phyloP scores from a whole-genome alignment of 805 yeast species.

The Ogataea ramenticola region DNA sequence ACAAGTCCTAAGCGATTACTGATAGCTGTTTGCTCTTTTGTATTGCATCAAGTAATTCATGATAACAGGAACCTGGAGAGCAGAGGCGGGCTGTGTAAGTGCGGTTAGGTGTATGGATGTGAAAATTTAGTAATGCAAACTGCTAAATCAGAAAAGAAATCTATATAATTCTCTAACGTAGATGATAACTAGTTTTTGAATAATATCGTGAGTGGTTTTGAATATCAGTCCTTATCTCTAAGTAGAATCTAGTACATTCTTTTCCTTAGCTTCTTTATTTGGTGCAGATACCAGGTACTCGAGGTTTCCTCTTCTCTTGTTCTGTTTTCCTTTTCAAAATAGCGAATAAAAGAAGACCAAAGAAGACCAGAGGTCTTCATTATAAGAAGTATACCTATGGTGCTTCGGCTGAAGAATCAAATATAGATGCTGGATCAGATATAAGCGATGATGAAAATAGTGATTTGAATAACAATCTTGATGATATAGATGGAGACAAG shows the following conservation, averaged over 20 bases:
- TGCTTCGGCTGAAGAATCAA: slow-evolving; percentile 19
- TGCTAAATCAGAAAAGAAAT: too few species aligned
- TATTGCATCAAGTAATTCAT: not conserved
- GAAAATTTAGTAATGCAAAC: too few species aligned
- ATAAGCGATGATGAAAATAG: slow-evolving; percentile 11
- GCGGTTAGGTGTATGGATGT: too few species aligned
- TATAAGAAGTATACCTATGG: slow-evolving; percentile 68
- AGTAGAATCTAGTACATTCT: too few species aligned
- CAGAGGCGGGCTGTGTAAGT: too few species aligned
- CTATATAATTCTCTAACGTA: too few species aligned
- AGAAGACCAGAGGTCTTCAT: slow-evolving; percentile 65
- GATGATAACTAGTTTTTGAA: too few species aligned
- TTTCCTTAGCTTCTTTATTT: not conserved
- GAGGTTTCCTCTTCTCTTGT: not conserved
- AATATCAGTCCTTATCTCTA: too few species aligned
- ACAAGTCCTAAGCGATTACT: not conserved
- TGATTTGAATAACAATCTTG: slow-evolving; percentile 3
- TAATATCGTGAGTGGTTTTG: too few species aligned
- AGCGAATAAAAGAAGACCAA: slow-evolving; percentile 86
- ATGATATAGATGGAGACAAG: not conserved
- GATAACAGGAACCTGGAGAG: not conserved
- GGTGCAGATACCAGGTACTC: not conserved
- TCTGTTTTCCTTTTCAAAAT: slow-evolving; percentile 26
- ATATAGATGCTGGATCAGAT: not conserved
- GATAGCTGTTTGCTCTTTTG: not conserved